Conservation (phyloP, 2,329 filamentous ascomycete genomes). For the Paecilomyces sp. region DNA sequence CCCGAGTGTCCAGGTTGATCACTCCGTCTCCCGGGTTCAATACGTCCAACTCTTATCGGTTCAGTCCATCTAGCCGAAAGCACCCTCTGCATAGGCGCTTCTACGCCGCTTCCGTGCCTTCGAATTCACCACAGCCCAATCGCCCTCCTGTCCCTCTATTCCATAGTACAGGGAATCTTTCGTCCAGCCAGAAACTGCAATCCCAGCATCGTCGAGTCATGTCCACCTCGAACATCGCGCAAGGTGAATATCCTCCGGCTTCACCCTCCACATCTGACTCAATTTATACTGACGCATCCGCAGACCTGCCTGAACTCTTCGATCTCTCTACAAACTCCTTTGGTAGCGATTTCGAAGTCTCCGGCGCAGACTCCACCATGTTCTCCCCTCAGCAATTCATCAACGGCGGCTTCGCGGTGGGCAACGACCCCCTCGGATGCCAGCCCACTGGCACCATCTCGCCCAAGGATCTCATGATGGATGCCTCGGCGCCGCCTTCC, state of each 20-base stretch:
- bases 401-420: slow-evolving; percentile 31
- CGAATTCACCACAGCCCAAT: slow-evolving; percentile 25
- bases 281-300: slow-evolving; percentile 1
- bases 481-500: slow-evolving; percentile 74
- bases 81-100: slow-evolving; percentile 18
- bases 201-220: slow-evolving; percentile 28
- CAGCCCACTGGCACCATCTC: slow-evolving; percentile 61
- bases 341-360: slow-evolving; percentile 15
- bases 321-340: slow-evolving; percentile 20
- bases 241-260: slow-evolving; percentile 40
- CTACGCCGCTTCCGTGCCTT: slow-evolving; percentile 32
- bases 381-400: slow-evolving; percentile 16
- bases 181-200: slow-evolving; percentile 22
- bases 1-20: slow-evolving; percentile 32
- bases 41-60: slow-evolving; percentile 31
- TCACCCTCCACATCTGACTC: slow-evolving; percentile 14
- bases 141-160: slow-evolving; percentile 36
- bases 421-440: slow-evolving; percentile 35
- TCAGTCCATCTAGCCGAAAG: slow-evolving; percentile 25
- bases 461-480: slow-evolving; percentile 70
- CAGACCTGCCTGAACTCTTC: slow-evolving; percentile 22
- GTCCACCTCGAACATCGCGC: slow-evolving; percentile 30
- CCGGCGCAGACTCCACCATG: slow-evolving; percentile 17
- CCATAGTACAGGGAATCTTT: slow-evolving; percentile 19
- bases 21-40: slow-evolving; percentile 31